These are phyloP conservation scores for Diaporthe citri DNA, from an alignment of 2,329 filamentous ascomycete species.

Conservation along the genomic window DNA sequence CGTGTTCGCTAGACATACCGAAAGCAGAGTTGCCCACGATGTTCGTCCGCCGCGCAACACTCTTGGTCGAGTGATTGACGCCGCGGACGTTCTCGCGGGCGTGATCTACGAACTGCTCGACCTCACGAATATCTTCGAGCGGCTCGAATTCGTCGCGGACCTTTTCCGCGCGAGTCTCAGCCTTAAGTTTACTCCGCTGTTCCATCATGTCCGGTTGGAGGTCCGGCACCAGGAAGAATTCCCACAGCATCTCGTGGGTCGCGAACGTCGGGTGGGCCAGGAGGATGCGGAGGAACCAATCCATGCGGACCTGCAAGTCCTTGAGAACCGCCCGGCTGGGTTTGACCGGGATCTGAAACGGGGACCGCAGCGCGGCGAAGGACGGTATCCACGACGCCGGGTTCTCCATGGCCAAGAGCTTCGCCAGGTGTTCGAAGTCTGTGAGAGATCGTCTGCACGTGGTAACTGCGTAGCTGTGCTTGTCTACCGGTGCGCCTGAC, in stretches of 20 bases:
- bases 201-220: conserved; percentile 91
- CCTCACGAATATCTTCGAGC: conserved; percentile 84
- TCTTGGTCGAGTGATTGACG: conserved; percentile 86
- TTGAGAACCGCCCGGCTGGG: conserved; percentile 89
- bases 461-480: conserved; percentile 90
- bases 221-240: conserved; percentile 97
- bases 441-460: conserved; percentile 89
- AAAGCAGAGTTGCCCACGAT: conserved; percentile 74
- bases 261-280: conserved; percentile 91
- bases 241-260: conserved; percentile 98
- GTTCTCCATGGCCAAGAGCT: conserved; percentile 87
- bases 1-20: conserved; percentile 58
- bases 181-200: conserved; percentile 88
- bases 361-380: conserved; percentile 81
- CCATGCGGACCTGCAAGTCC: conserved; percentile 87
- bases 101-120: conserved; percentile 92
- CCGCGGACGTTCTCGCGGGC: conserved; percentile 90
- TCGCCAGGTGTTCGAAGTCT: conserved; percentile 92
- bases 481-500: conserved; percentile 86
- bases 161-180: conserved; percentile 83
- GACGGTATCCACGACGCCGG: conserved; percentile 95
- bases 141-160: conserved; percentile 91
- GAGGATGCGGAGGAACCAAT: conserved; percentile 89
- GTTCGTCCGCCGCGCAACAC: conserved; percentile 84
- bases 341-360: conserved; percentile 93